Percentiles rank a stretch among this genome's conserved stretches.
Evolutionary conservation across 345 rosid species (phyloP).

Genomic region (Nasturtium officinale): DNA sequence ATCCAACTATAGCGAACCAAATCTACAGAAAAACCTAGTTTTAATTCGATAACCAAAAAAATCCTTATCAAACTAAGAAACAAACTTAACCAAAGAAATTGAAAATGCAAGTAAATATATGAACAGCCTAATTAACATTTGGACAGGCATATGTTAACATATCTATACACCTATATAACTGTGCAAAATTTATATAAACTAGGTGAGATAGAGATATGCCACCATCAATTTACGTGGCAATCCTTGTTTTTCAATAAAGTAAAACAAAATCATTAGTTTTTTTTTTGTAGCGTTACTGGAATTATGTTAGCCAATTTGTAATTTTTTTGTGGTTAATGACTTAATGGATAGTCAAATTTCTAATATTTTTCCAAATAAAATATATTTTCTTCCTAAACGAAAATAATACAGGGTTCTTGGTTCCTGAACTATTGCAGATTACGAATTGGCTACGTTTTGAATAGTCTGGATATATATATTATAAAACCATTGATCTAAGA

Average conservation of each 20-base stretch:
- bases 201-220: constrained; percentile 16
- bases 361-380: neutral
- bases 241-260: neutral
- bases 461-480: too few species aligned
- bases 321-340: neutral
- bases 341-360: neutral
- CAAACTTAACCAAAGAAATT: neutral
- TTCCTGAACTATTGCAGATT: neutral
- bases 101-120: neutral
- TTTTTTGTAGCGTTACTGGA: neutral
- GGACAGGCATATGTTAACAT: neutral
- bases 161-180: neutral
- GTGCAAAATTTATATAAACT: neutral
- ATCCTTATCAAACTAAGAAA: neutral
- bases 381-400: neutral
- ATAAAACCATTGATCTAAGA: neutral
- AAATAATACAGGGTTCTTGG: neutral
- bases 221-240: constrained; percentile 18
- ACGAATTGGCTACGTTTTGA: too few species aligned
- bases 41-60: neutral
- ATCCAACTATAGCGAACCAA: constrained; percentile 4
- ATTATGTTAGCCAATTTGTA: too few species aligned
- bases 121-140: neutral
- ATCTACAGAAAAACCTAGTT: neutral
- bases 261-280: neutral